phyloP scores from a whole-genome alignment of 1,139 yeast genomes.

The Meyerozyma smithsonii region DNA sequence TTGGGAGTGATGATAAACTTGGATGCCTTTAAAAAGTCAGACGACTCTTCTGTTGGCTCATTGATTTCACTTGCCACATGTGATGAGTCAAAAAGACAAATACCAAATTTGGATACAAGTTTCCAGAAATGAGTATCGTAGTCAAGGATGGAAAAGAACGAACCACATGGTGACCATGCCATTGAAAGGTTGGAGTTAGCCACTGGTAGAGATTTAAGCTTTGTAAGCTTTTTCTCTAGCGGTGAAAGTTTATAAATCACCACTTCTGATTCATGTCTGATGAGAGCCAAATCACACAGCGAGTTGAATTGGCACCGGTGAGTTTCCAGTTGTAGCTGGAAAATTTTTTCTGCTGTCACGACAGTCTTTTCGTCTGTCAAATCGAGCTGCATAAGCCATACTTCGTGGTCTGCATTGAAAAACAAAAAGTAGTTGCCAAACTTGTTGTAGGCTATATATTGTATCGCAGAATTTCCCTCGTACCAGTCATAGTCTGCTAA shows the following conservation, averaged over 20 bases:
- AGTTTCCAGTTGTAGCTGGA: not conserved
- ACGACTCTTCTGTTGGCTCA: constrained; percentile 12
- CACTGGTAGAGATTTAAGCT: not conserved
- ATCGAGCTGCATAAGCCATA: constrained; percentile 25
- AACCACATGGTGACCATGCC: constrained; percentile 37
- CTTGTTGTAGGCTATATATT: constrained; percentile 22
- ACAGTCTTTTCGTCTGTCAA: not conserved
- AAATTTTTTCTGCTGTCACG: not conserved
- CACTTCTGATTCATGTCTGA: not conserved
- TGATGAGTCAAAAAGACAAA: constrained; percentile 24
- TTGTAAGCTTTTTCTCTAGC: not conserved
- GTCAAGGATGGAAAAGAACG: constrained; percentile 23
- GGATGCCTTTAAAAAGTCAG: constrained; percentile 22
- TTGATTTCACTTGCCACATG: constrained; percentile 22
- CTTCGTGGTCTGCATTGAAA: constrained; percentile 23
- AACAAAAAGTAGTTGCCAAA: constrained; percentile 27
- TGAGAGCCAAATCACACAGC: constrained; percentile 16
- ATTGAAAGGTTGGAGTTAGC: not conserved
- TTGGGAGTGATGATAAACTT: constrained; percentile 23
- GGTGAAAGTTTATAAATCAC: not conserved
- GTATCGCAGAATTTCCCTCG: constrained; percentile 15
- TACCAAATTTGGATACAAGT: constrained; percentile 34
- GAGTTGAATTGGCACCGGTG: constrained; percentile 24
- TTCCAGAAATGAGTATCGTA: constrained; percentile 26
- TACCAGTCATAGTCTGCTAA: constrained; percentile 32